phyloP scores from a whole-genome alignment of 2,329 filamentous ascomycete species.

The Trichoderma aggressivum region DNA sequence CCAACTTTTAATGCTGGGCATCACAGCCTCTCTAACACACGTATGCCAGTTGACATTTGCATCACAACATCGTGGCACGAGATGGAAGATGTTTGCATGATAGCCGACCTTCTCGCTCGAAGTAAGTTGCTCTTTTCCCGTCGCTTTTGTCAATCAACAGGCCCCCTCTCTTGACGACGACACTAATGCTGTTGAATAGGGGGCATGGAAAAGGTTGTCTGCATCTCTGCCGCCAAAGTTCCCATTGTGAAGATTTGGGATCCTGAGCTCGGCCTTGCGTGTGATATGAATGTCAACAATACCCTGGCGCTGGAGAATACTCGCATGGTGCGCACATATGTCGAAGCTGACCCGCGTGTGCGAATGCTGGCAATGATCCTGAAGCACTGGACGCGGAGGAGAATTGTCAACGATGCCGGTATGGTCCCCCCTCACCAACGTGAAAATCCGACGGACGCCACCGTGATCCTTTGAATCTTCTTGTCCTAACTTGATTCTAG shows the following conservation, averaged over 20 bases:
- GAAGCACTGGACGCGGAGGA: conserved; percentile 93
- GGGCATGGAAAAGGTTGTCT: conserved; percentile 95
- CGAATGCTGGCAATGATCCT: conserved; percentile 92
- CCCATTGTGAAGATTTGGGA: conserved; percentile 99
- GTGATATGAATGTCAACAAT: conserved; percentile 99
- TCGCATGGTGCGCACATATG: conserved; percentile 95
- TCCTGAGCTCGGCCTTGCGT: conserved; percentile 81
- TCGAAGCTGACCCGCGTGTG: conserved; percentile 86
- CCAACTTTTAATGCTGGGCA: background rate
- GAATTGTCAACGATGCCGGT: conserved; percentile 96
- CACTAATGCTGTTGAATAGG: conserved; percentile 56
- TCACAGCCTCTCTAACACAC: conserved; percentile 30
- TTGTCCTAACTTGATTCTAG: conserved; percentile 45
- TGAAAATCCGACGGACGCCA: background rate
- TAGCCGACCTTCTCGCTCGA: conserved; percentile 80
- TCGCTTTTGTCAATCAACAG: background rate
- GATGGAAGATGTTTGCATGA: conserved; percentile 83
- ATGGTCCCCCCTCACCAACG: conserved; percentile 34
- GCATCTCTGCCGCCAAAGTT: conserved; percentile 90
- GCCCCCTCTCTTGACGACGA: background rate
- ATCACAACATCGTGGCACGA: conserved; percentile 89
- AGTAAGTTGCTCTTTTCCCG: conserved; percentile 55
- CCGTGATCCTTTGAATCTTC: too few relatives aligned
- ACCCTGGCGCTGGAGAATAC: conserved; percentile 93
- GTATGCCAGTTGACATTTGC: conserved; percentile 82